Evolutionary conservation across 352 stramenopile species (phyloP), one percentile per base, ranked within the genome.

Genomic region (Thalassiosira sp.): DNA sequence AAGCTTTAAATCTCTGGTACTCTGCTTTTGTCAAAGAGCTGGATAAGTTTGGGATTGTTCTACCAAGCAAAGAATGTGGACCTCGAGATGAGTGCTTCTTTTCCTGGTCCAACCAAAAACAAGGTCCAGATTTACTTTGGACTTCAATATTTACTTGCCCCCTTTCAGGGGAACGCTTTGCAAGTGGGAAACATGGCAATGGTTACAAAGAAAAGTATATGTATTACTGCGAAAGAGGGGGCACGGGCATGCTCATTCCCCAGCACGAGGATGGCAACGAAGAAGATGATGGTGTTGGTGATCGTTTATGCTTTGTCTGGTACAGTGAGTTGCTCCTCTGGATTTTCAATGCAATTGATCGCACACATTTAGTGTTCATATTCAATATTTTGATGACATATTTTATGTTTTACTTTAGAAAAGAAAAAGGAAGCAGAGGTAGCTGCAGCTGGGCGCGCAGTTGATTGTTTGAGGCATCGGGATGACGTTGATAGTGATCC

Each of bases 141-240:
- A 76, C 64, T 31, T 51, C 64, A 49, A 51, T 76, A 11, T 81
- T 72, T 57, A 81, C 64, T n/a, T 81, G 72, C 58, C 63, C 54
- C 18, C 51, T 81, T 15, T 58, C 72, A 40, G 64, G 64, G 1
- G 72, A 81, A 54, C 35, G 52, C 42, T 81, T 81, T 72, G 22
- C 58, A 24, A 65, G 54, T 49, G 64, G 72, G 2, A 76, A 2
- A 51, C 43, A 42, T 5, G 33, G 5, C 5, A 42, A 11, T 11
- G 33, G 11, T 42, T 42, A 11, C 5, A 5, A 11, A 42, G 33
- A 11, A 11, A 11, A 42, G 11, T 11, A 33, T 27, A n/a, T n/a
- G n/a, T n/a, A n/a, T 81, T 16, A 20, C 22, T 64, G 54, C 46
- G 42, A 27, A 49, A 3, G 64, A 74, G 25, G 58, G 20, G 11